Conservation (phyloP, 1,284 basidiomycete genomes). For the Ceratobasidium sp. region DNA sequence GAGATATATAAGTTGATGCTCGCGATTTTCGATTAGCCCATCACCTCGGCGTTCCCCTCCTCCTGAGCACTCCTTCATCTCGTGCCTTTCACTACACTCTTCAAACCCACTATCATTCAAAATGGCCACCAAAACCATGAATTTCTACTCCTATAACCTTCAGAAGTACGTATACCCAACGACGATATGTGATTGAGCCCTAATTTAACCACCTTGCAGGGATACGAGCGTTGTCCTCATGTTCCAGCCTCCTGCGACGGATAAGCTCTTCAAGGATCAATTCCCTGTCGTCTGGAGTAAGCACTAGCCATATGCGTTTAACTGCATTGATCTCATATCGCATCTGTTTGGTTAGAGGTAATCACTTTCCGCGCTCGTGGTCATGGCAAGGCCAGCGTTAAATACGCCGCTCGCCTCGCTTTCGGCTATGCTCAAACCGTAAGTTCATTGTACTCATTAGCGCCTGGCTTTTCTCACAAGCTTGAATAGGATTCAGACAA, state of each 20-base stretch:
- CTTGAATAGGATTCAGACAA: constrained; percentile 8
- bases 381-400: constrained; percentile 17
- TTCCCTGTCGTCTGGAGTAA: constrained; percentile 35
- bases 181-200: not conserved
- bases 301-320: not conserved
- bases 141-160: constrained; percentile 21
- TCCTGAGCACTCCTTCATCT: not conserved
- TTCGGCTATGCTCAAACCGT: constrained; percentile 38
- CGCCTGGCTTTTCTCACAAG: not conserved
- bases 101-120: not conserved
- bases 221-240: constrained; percentile 26
- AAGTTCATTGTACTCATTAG: not conserved
- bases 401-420: constrained; percentile 17
- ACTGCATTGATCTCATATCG: not conserved
- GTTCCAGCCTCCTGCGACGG: not conserved
- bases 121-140: constrained; percentile 32
- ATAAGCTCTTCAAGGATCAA: constrained; percentile 15
- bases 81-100: not conserved
- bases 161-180: constrained; percentile 2
- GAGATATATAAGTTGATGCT: not conserved
- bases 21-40: not conserved
- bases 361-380: constrained; percentile 31
- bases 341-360: not conserved
- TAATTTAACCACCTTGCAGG: not conserved
- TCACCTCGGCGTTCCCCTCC: not conserved